Percentiles rank a stretch among this genome's conserved stretches.
Conservation (phyloP, 164 flowering plant species). For the Stephania japonica region DNA sequence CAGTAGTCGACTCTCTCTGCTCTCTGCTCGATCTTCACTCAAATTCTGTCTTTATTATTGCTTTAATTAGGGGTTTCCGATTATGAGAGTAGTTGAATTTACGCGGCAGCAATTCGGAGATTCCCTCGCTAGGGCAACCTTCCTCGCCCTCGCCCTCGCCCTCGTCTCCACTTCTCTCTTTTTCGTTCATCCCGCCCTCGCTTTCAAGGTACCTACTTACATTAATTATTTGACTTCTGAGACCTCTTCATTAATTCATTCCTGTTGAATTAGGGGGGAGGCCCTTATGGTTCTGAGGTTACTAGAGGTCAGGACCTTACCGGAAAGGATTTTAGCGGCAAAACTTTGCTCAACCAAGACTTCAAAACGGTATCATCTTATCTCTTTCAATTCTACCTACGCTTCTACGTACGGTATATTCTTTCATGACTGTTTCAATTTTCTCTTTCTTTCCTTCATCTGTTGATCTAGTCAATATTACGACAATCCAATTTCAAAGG, state of each 20-base stretch:
- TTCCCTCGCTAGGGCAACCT: conserved; percentile 35
- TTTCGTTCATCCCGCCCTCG: conserved; percentile 68
- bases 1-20: too few relatives aligned
- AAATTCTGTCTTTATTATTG: too few relatives aligned
- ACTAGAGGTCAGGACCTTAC: conserved; percentile 93
- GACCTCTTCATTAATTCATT: background rate
- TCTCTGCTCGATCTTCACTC: too few relatives aligned
- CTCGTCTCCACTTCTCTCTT: conserved; percentile 62
- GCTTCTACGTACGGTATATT: too few relatives aligned
- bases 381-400: background rate
- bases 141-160: conserved; percentile 53
- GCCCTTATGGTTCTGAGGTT: conserved; percentile 87
- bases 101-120: conserved; percentile 21
- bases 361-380: conserved; percentile 66
- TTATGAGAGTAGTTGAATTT: too few relatives aligned
- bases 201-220: conserved; percentile 53
- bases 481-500: conserved; percentile 92
- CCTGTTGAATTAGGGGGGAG: conserved; percentile 69
- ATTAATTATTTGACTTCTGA: background rate
- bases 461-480: conserved; percentile 60
- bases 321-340: conserved; percentile 91
- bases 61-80: too few relatives aligned
- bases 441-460: background rate
- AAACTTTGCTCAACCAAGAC: conserved; percentile 81
- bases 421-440: conserved; percentile 1